Conservation (phyloP, 352 stramenopile genomes). For the Saprolegnia diclina region DNA sequence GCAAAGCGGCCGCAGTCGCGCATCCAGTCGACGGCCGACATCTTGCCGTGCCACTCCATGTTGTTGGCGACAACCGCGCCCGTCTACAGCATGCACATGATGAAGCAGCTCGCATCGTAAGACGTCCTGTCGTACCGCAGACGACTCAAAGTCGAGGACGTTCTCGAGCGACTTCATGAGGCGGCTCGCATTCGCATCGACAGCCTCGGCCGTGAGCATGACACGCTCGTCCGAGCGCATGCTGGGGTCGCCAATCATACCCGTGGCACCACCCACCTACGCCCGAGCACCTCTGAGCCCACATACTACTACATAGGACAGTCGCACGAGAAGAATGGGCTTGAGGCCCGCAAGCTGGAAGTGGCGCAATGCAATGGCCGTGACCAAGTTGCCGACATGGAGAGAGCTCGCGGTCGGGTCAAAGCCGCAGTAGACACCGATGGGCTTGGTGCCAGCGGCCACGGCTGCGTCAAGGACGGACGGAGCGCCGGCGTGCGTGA, state of each 20-base stretch:
- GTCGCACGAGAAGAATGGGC: slow-evolving; percentile 87
- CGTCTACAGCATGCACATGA: slow-evolving; percentile 41
- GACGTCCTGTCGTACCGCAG: slow-evolving; percentile 29
- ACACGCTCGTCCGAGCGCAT: slow-evolving; percentile 96
- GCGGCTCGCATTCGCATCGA: slow-evolving; percentile 85
- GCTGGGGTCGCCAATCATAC: slow-evolving; percentile 97
- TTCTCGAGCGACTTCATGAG: slow-evolving; percentile 90
- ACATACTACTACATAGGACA: no score
- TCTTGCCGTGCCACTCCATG: slow-evolving; percentile 92
- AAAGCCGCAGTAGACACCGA: slow-evolving; percentile 84
- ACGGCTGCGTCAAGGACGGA: slow-evolving; percentile 49
- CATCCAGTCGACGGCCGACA: slow-evolving; percentile 97
- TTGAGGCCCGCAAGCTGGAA: slow-evolving; percentile 83
- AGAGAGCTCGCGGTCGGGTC: slow-evolving; percentile 90
- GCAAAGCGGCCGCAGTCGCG: slow-evolving; percentile 89
- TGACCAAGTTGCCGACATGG: slow-evolving; percentile 86
- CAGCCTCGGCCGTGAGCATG: slow-evolving; percentile 91
- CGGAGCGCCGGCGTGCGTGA: slow-evolving; percentile 62
- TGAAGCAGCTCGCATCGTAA: no score
- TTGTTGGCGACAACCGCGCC: slow-evolving; percentile 98
- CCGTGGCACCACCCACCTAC: slow-evolving; percentile 77
- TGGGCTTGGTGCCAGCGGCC: slow-evolving; percentile 23
- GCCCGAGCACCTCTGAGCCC: background rate
- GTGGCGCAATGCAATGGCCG: slow-evolving; percentile 79
- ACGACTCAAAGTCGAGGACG: slow-evolving; percentile 92